These are phyloP conservation scores for Nemania sp. DNA, from an alignment of 2,329 filamentous ascomycete species.

Conservation along the genomic window DNA sequence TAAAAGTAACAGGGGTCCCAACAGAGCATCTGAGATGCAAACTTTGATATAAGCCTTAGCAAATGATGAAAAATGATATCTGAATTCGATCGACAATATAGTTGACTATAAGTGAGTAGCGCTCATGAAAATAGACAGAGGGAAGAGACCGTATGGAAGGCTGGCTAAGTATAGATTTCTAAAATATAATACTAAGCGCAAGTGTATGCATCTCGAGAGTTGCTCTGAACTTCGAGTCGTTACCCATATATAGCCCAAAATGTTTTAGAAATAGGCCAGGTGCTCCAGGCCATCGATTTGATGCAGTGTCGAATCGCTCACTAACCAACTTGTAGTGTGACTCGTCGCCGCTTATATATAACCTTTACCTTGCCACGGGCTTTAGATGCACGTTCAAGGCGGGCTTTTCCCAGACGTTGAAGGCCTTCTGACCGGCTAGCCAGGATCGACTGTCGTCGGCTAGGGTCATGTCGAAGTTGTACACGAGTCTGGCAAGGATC, in stretches of 20 bases:
- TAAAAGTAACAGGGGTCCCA: too few relatives aligned
- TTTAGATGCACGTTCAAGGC: conserved; percentile 48
- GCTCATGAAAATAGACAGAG: neutral
- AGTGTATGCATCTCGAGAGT: neutral
- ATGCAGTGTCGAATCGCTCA: neutral
- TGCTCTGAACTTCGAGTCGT: neutral
- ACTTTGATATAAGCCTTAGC: neutral
- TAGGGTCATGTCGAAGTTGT: conserved; percentile 54
- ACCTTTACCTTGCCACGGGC: conserved; percentile 27
- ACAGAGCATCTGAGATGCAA: too few relatives aligned
- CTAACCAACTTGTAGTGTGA: neutral
- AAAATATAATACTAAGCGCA: neutral
- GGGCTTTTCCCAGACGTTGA: conserved; percentile 52
- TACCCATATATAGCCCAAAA: neutral
- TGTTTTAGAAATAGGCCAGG: too few relatives aligned
- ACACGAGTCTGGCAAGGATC: conserved; percentile 54
- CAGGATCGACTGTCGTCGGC: conserved; percentile 47
- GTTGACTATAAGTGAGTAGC: neutral
- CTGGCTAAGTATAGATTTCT: neutral
- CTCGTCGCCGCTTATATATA: neutral
- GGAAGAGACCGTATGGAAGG: neutral
- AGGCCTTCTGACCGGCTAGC: conserved; percentile 49
- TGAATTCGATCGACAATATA: neutral
- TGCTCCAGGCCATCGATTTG: too few relatives aligned
- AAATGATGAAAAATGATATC: neutral